These are phyloP conservation scores for Arthonia radiata DNA, from an alignment of 495 filamentous ascomycete genomes.

Conservation along the genomic window DNA sequence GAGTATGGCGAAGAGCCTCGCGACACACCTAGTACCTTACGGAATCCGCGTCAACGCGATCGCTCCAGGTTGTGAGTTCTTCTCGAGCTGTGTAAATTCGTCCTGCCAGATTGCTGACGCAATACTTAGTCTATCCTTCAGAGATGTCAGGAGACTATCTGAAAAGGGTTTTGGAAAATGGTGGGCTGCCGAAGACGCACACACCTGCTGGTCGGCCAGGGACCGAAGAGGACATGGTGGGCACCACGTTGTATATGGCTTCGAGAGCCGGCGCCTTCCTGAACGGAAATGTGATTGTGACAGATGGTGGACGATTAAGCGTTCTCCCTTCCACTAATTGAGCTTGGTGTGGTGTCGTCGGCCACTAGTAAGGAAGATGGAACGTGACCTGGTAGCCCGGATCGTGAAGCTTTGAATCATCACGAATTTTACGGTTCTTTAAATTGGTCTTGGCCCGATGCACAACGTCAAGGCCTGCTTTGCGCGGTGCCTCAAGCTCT, in stretches of 20 bases:
- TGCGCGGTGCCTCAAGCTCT: no score
- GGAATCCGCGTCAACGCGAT: slow-evolving; percentile 12
- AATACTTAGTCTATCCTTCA: slow-evolving; percentile 27
- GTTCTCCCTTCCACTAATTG: slow-evolving; percentile 24
- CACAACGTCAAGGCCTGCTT: no score
- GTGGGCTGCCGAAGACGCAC: slow-evolving; percentile 17
- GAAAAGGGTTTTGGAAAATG: no score
- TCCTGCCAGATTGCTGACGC: no score
- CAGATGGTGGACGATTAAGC: slow-evolving; percentile 31
- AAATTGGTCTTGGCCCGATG: no score
- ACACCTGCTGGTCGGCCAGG: slow-evolving; percentile 29
- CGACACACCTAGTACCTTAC: slow-evolving; percentile 10
- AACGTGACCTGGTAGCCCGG: no score
- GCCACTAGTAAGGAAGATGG: no score
- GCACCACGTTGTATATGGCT: slow-evolving; percentile 32
- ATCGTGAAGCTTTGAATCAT: no score
- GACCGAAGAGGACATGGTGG: slow-evolving; percentile 34
- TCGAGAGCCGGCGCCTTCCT: slow-evolving; percentile 33
- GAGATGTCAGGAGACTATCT: slow-evolving; percentile 29
- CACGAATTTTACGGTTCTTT: no score
- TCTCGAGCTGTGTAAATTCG: no score
- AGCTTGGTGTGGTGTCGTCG: slow-evolving; percentile 1
- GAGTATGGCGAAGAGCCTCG: slow-evolving; percentile 15
- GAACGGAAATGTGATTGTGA: slow-evolving; percentile 28
- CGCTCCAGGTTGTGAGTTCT: slow-evolving; percentile 8